These are phyloP conservation scores for Sutorius eximius DNA, from an alignment of 1,284 basidiomycete genomes.

Conservation along the genomic window DNA sequence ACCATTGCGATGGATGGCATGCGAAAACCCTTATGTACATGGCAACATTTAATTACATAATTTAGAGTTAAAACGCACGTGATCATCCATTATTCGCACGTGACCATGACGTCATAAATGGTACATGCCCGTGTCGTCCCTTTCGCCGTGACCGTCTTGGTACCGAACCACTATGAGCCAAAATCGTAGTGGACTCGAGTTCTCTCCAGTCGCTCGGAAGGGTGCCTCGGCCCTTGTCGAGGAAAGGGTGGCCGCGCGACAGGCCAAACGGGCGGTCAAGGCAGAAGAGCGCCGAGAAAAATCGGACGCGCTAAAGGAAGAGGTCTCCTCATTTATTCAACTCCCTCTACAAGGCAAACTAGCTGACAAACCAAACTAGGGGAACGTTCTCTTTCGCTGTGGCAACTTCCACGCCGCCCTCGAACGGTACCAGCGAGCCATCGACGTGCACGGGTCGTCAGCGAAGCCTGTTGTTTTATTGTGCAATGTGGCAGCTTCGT, in stretches of 20 bases:
- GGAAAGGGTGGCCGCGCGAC: slow-evolving; percentile 7
- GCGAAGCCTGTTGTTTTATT: slow-evolving; percentile 14
- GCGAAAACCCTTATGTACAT: too few relatives aligned
- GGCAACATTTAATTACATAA: neutral
- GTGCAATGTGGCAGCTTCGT: slow-evolving; percentile 17
- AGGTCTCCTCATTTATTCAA: slow-evolving; percentile 5
- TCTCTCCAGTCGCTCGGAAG: neutral
- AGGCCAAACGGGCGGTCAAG: slow-evolving; percentile 16
- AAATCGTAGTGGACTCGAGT: neutral
- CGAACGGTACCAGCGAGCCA: slow-evolving; percentile 15
- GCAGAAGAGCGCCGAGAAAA: slow-evolving; percentile 15
- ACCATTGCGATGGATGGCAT: too few relatives aligned
- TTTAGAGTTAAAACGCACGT: neutral
- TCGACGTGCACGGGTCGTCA: slow-evolving; percentile 12
- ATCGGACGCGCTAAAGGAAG: slow-evolving; percentile 23
- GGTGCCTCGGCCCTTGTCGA: neutral
- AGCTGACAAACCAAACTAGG: slow-evolving; percentile 4
- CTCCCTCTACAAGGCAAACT: neutral
- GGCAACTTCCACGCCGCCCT: slow-evolving; percentile 13
- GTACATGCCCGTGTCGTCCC: neutral
- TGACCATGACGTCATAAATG: too few relatives aligned
- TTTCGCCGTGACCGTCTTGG: neutral
- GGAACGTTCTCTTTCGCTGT: slow-evolving; percentile 12
- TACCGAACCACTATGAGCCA: slow-evolving; percentile 1
- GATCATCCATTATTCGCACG: neutral